These are phyloP conservation scores for Fusarium oligoseptatum DNA, from an alignment of 2,329 filamentous ascomycete genomes.

Conservation along the genomic window DNA sequence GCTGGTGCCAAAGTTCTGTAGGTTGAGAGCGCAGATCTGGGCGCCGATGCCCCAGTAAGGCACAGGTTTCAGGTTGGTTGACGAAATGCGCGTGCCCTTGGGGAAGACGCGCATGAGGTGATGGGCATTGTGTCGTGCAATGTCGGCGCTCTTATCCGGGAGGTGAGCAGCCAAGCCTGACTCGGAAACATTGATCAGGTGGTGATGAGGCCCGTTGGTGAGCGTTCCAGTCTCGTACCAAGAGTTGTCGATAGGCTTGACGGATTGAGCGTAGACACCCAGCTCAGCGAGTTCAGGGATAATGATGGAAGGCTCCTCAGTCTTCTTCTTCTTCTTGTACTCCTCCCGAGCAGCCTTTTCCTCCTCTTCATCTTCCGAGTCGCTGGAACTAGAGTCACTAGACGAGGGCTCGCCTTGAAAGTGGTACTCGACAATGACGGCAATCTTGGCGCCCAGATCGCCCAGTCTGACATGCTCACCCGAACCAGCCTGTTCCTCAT, in stretches of 20 bases:
- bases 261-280: conserved; percentile 77
- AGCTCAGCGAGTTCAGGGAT: conserved; percentile 74
- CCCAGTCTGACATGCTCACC: conserved; percentile 68
- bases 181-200: conserved; percentile 78
- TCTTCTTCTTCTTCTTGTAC: conserved; percentile 68
- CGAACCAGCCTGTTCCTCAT: conserved; percentile 64
- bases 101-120: conserved; percentile 80
- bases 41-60: conserved; percentile 76
- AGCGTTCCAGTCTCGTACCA: conserved; percentile 69
- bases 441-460: conserved; percentile 73
- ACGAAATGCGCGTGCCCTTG: conserved; percentile 77
- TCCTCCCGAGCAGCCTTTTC: conserved; percentile 61
- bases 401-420: conserved; percentile 64
- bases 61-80: conserved; percentile 72
- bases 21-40: conserved; percentile 78
- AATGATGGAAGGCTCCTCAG: conserved; percentile 62
- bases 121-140: conserved; percentile 71
- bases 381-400: conserved; percentile 48
- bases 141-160: conserved; percentile 58
- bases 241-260: conserved; percentile 75
- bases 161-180: conserved; percentile 67
- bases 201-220: conserved; percentile 71
- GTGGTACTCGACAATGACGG: conserved; percentile 77
- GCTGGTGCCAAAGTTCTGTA: conserved; percentile 75
- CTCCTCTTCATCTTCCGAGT: conserved; percentile 58